Percentiles rank a stretch among this genome's conserved stretches.
Conservation (phyloP, 2,329 filamentous ascomycete genomes). For the Chrysoporthe cubensis region DNA sequence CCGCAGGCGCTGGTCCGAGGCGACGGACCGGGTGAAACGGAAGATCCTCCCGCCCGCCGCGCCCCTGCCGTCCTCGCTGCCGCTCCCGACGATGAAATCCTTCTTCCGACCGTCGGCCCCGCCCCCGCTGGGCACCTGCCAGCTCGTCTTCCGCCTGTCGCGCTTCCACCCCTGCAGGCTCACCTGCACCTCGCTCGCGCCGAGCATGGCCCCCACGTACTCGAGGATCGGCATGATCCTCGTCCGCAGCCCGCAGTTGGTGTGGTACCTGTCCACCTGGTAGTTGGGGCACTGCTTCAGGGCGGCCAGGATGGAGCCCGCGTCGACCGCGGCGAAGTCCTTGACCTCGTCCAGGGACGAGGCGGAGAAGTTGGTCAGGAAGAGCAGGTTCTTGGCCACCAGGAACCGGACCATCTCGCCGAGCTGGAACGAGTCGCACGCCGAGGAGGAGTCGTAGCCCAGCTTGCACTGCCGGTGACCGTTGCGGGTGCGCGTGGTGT, state of each 20-base stretch:
- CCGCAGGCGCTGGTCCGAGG: conserved; percentile 54
- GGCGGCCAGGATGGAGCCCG: conserved; percentile 62
- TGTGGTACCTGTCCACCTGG: conserved; percentile 74
- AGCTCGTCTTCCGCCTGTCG: conserved; percentile 45
- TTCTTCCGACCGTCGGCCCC: conserved; percentile 20
- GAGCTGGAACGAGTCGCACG: conserved; percentile 78
- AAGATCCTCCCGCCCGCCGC: conserved; percentile 40
- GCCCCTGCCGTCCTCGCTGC: conserved; percentile 24
- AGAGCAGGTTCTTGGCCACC: conserved; percentile 61
- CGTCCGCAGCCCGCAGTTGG: conserved; percentile 72
- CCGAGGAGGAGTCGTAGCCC: conserved; percentile 72
- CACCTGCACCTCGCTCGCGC: conserved; percentile 50
- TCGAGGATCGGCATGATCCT: conserved; percentile 69
- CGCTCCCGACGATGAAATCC: conserved; percentile 24
- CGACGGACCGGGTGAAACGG: conserved; percentile 54
- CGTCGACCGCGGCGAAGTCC: conserved; percentile 60
- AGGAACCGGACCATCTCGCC: conserved; percentile 79
- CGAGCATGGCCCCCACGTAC: conserved; percentile 62
- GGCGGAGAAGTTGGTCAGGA: conserved; percentile 59
- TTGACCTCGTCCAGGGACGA: conserved; percentile 49
- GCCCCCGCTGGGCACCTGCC: conserved; percentile 38
- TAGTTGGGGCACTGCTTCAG: conserved; percentile 72
- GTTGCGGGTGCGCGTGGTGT: conserved; percentile 61
- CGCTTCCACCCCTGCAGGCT: conserved; percentile 51
- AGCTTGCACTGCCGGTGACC: conserved; percentile 65